phyloP scores from a whole-genome alignment of 2,329 filamentous ascomycete genomes.

The Tricladium varicosporioides region DNA sequence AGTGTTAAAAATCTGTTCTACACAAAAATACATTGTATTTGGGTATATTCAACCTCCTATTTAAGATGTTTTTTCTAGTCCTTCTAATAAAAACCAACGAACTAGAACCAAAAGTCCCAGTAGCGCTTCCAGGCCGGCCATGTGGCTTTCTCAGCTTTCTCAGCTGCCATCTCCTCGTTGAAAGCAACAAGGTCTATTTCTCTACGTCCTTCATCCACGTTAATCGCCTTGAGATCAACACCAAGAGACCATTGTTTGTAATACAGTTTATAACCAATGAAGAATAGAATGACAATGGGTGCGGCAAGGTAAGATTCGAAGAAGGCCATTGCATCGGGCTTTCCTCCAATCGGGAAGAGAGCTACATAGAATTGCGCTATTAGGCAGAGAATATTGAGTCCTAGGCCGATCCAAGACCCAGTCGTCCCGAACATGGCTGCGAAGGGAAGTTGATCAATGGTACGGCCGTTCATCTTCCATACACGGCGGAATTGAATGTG shows the following conservation, averaged over 20 bases:
- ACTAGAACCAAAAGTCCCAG: constrained; percentile 5
- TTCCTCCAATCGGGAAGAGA: constrained; percentile 48
- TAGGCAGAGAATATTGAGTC: constrained; percentile 65
- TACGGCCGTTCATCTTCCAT: constrained; percentile 58
- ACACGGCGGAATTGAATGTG: constrained; percentile 65
- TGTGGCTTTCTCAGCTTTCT: constrained; percentile 27
- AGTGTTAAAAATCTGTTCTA: no score
- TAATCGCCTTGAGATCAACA: constrained; percentile 27
- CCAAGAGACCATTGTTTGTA: constrained; percentile 30
- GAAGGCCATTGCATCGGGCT: constrained; percentile 38
- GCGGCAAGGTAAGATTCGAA: constrained; percentile 51
- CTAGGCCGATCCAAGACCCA: constrained; percentile 68
- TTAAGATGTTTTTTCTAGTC: neutral
- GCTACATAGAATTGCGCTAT: constrained; percentile 51
- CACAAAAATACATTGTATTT: neutral
- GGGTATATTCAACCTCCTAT: neutral
- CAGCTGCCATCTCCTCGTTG: constrained; percentile 29
- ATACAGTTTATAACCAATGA: constrained; percentile 64
- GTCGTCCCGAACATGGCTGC: constrained; percentile 52
- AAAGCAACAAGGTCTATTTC: constrained; percentile 33
- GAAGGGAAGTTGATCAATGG: constrained; percentile 48
- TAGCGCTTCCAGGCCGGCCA: constrained; percentile 32
- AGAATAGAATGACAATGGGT: constrained; percentile 55
- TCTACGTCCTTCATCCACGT: constrained; percentile 33
- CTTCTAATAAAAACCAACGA: no score